Percentiles rank a stretch among this genome's conserved stretches.
phyloP scores from a whole-genome alignment of 345 rosid species.

The Heritiera littoralis region DNA sequence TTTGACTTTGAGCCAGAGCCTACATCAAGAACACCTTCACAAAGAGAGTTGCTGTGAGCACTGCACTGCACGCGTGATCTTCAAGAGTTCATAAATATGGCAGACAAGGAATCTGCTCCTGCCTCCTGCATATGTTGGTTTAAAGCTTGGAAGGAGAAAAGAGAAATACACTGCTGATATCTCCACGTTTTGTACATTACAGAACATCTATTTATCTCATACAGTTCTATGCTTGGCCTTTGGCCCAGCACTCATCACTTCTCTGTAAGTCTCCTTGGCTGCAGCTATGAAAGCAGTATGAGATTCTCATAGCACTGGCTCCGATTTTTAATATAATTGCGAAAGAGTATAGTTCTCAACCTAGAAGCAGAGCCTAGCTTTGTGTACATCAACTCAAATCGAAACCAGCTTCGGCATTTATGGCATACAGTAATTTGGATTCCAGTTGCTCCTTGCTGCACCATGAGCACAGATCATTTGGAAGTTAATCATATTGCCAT shows the following conservation, averaged over 20 bases:
- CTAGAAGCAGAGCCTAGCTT: not conserved
- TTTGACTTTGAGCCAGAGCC: not conserved
- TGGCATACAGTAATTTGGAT: slow-evolving; percentile 80
- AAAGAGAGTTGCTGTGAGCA: not conserved
- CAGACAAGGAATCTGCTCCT: not conserved
- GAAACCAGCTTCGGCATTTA: slow-evolving; percentile 97
- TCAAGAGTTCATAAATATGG: not conserved
- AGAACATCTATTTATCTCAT: not conserved
- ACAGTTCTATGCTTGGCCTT: not conserved
- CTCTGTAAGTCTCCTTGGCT: not conserved
- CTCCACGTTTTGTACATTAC: slow-evolving; percentile 24
- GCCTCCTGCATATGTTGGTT: not conserved
- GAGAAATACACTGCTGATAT: not conserved
- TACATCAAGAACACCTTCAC: not conserved
- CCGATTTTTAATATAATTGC: not conserved
- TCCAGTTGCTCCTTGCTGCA: slow-evolving; percentile 94
- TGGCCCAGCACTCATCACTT: not conserved
- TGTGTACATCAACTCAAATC: slow-evolving; percentile 72
- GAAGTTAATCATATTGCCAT: not conserved
- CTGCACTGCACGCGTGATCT: not conserved
- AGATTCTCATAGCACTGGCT: not conserved
- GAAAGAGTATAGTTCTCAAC: not conserved
- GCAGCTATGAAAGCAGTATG: not conserved
- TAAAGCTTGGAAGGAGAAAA: not conserved
- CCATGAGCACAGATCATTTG: slow-evolving; percentile 17